Evolutionary conservation across 2,329 filamentous ascomycete genomes (phyloP), one percentile per base, ranked within the genome.

Genomic region (Fusarium siculi): DNA sequence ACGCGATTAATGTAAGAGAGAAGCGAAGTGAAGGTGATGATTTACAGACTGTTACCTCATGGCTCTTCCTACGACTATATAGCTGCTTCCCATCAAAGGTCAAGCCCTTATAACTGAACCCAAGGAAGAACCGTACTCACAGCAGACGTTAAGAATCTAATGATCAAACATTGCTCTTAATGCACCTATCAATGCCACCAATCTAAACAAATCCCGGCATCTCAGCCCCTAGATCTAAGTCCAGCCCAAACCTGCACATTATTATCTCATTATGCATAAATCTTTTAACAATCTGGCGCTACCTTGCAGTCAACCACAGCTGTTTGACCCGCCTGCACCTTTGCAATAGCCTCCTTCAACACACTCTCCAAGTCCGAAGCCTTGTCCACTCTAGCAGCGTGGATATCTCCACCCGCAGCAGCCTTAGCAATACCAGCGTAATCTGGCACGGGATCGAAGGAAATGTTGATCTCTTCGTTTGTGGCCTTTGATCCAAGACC

Each of bases 401-500:
- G 85, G 12, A 90, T 79, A 25, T 88, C 83, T 11, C 88, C 88
- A 3, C 86, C 87, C 0, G 87, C 86, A 0, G 89, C 88, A 2
- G 89, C 89, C 81, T 89, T 89, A 25, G 89, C 89, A 55, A 91
- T 90, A 42, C 88, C 89, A 1, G 87, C 79, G 74, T 89, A 91
- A 77, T 91, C 87, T 0, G 89, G 89, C 9, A 84, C 82, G 0
- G 89, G 89, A 32, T 85, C 83, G 68, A 91, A 90, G 2, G 87
- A 88, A 70, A 91, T 90, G 75, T 90, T 90, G 72, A 90, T 86
- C 77, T 91, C 89, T 64, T 89, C 88, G 77, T 90, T 90, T n/a
- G 83, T 86, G 2, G 87, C 87, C 74, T 80, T 83, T 32, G 88
- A 86, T 3, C 86, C 88, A 6, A 86, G 78, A 1, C 89, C 89